Conservation (phyloP, 2,329 filamentous ascomycete genomes). For the Monosporascus sp. region DNA sequence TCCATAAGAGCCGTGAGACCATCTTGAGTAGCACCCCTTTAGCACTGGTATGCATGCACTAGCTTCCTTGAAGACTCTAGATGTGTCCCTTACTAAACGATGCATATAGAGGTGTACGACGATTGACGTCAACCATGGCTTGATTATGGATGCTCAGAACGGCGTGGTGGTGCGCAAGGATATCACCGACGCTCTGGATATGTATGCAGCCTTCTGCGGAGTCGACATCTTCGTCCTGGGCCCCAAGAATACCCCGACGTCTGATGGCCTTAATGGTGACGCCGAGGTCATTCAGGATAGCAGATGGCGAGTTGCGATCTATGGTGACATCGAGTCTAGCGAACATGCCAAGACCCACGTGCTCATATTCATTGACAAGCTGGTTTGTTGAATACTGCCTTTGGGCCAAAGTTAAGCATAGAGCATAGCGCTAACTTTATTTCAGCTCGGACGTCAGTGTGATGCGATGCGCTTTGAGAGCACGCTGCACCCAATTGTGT, state of each 20-base stretch:
- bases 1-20: conserved; percentile 83
- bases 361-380: conserved; percentile 93
- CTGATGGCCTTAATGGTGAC: conserved; percentile 69
- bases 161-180: conserved; percentile 66
- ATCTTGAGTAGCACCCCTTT: conserved; percentile 91
- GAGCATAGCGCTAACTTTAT: conserved; percentile 12
- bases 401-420: not conserved
- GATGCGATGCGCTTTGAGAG: conserved; percentile 27
- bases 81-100: conserved; percentile 22
- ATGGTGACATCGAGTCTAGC: conserved; percentile 88
- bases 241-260: conserved; percentile 77
- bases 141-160: conserved; percentile 70
- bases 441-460: conserved; percentile 24
- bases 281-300: conserved; percentile 81
- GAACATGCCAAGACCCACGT: conserved; percentile 97
- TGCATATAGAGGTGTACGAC: conserved; percentile 73
- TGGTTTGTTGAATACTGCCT: conserved; percentile 49
- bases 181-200: conserved; percentile 80
- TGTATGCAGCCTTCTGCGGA: conserved; percentile 80
- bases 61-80: conserved; percentile 8
- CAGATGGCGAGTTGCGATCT: conserved; percentile 87
- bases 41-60: conserved; percentile 65
- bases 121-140: conserved; percentile 86
- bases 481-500: conserved; percentile 82
- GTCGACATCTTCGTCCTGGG: conserved; percentile 95